These are phyloP conservation scores for Furcasterigmium sp. DNA, from an alignment of 2,329 filamentous ascomycete species.

Conservation along the genomic window DNA sequence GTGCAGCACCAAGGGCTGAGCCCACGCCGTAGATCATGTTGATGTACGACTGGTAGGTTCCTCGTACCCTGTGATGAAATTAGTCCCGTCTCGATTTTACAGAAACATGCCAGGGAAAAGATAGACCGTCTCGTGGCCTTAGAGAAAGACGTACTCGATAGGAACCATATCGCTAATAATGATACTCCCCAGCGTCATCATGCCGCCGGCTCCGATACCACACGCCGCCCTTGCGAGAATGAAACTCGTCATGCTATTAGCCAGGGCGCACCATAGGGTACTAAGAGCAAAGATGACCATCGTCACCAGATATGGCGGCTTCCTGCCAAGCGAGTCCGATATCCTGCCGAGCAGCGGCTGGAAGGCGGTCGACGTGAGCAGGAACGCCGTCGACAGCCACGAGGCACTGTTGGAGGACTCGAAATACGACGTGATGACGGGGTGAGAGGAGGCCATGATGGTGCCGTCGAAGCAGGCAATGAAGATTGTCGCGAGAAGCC, in stretches of 20 bases:
- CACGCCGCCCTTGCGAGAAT: conserved; percentile 66
- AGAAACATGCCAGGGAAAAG: conserved; percentile 1
- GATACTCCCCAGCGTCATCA: conserved; percentile 64
- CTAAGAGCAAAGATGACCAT: conserved; percentile 58
- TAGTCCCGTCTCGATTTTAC: background rate
- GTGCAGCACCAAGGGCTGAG: conserved; percentile 57
- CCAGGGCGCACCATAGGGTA: conserved; percentile 65
- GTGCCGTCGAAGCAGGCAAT: conserved; percentile 68
- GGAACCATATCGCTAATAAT: conserved; percentile 70
- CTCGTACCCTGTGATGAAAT: conserved; percentile 36
- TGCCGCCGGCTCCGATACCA: conserved; percentile 67
- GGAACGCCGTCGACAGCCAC: conserved; percentile 75
- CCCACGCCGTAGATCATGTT: conserved; percentile 60
- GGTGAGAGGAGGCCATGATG: conserved; percentile 76
- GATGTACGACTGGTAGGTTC: conserved; percentile 67
- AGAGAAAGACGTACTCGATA: conserved; percentile 49
- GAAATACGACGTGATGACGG: conserved; percentile 78
- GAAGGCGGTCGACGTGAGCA: conserved; percentile 71
- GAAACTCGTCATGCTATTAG: conserved; percentile 62
- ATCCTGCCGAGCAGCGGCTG: conserved; percentile 70
- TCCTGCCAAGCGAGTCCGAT: conserved; percentile 69
- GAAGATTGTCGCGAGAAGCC: conserved; percentile 53
- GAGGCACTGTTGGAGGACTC: conserved; percentile 72
- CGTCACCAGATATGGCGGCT: conserved; percentile 58
- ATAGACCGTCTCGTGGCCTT: background rate